phyloP scores from a whole-genome alignment of 441 rosid species.

The Gossypium schwendimanii region DNA sequence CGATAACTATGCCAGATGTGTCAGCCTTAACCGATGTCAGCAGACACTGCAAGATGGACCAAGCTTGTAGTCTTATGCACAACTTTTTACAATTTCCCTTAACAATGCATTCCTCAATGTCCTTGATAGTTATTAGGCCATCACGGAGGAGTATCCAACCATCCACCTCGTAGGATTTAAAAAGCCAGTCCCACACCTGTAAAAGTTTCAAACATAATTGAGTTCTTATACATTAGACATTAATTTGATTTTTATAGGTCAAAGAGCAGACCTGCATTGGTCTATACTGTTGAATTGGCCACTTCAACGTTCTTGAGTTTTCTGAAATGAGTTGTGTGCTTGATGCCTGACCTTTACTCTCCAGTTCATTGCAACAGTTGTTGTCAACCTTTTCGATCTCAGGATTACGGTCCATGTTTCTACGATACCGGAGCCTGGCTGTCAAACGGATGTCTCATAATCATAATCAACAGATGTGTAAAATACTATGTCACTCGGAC shows the following conservation, averaged over 20 bases:
- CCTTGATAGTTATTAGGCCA: constrained; percentile 49
- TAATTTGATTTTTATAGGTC: not conserved
- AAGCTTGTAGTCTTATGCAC: constrained; percentile 43
- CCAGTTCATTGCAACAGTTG: constrained; percentile 23
- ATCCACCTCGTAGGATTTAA: constrained; percentile 73
- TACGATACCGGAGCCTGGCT: constrained; percentile 77
- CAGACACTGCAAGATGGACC: constrained; percentile 70
- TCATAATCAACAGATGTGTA: constrained; percentile 6
- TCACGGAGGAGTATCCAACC: constrained; percentile 61
- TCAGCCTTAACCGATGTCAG: constrained; percentile 58
- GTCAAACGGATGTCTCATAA: constrained; percentile 29
- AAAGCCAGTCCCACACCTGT: constrained; percentile 91
- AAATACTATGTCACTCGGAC: not conserved
- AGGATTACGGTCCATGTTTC: constrained; percentile 23
- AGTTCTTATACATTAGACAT: not conserved
- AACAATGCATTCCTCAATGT: constrained; percentile 54
- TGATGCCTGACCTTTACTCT: constrained; percentile 39
- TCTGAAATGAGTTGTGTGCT: constrained; percentile 43
- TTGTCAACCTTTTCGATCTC: constrained; percentile 30
- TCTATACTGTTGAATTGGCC: constrained; percentile 50
- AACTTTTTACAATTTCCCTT: constrained; percentile 18
- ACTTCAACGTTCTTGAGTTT: constrained; percentile 48
- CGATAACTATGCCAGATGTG: constrained; percentile 58
- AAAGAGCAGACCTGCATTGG: constrained; percentile 52
- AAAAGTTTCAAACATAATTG: not conserved